These are phyloP conservation scores for Thielaviopsis ethacetica DNA, from an alignment of 2,329 filamentous ascomycete species.

Conservation along the genomic window DNA sequence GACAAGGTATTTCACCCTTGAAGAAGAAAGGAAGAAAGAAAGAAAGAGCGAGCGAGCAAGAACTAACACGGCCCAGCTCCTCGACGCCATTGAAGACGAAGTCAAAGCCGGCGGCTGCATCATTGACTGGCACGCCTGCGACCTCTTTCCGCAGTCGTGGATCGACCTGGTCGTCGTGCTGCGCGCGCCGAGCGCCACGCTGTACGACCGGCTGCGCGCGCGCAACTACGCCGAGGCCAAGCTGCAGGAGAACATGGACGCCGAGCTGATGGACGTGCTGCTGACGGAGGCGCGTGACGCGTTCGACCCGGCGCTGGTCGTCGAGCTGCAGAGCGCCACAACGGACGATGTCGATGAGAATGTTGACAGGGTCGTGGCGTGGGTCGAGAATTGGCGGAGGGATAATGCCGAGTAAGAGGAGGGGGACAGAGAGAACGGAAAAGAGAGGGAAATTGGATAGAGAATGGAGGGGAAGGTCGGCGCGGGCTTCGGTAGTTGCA, in stretches of 20 bases:
- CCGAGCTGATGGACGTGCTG: conserved; percentile 93
- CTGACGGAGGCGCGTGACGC: conserved; percentile 77
- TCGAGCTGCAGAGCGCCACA: conserved; percentile 71
- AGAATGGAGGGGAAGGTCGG: too few relatives aligned
- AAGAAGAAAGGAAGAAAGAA: not conserved
- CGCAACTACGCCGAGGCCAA: conserved; percentile 78
- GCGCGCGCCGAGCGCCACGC: conserved; percentile 58
- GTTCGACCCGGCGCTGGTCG: conserved; percentile 74
- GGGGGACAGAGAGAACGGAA: not conserved
- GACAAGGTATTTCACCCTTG: conserved; percentile 51
- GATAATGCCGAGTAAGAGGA: not conserved
- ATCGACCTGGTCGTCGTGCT: conserved; percentile 90
- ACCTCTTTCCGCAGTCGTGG: conserved; percentile 84
- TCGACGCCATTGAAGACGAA: conserved; percentile 79
- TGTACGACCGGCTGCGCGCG: conserved; percentile 69
- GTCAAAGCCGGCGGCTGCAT: conserved; percentile 65
- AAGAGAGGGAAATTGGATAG: not conserved
- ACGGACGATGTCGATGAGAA: conserved; percentile 79
- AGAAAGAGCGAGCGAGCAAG: not conserved
- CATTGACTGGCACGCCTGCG: conserved; percentile 97
- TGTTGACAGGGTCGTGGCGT: conserved; percentile 64
- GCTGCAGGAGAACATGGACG: conserved; percentile 88
- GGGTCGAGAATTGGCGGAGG: conserved; percentile 27
- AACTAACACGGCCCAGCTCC: conserved; percentile 33
- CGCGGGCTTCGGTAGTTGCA: not conserved